Percentiles rank a stretch among this genome's conserved stretches.
These are phyloP conservation scores for Paraphoma sp. DNA, from an alignment of 2,329 filamentous ascomycete genomes.

Conservation along the genomic window DNA sequence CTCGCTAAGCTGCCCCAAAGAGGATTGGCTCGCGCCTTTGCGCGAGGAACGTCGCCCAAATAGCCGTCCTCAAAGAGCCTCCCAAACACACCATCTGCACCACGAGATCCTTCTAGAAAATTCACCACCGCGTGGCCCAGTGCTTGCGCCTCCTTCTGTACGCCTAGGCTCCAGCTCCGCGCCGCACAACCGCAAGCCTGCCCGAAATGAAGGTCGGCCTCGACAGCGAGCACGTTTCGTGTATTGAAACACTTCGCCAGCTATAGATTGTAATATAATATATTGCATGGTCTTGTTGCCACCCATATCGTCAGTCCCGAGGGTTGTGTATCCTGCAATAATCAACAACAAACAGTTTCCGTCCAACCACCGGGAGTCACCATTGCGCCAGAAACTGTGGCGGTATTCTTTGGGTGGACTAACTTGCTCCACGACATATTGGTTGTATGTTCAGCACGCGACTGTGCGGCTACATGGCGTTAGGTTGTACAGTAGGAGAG, in stretches of 20 bases:
- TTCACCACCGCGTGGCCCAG: constrained; percentile 8
- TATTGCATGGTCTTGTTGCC: constrained; percentile 26
- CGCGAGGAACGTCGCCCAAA: constrained; percentile 10
- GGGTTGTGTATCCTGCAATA: constrained; percentile 20
- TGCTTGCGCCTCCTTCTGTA: constrained; percentile 10
- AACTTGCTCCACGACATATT: constrained; percentile 4
- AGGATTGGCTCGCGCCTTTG: constrained; percentile 15
- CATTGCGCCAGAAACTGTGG: constrained; percentile 4
- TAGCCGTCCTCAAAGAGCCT: constrained; percentile 21
- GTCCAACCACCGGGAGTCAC: constrained; percentile 38
- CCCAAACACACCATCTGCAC: constrained; percentile 26
- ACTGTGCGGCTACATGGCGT: neutral
- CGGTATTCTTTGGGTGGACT: neutral
- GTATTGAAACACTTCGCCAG: constrained; percentile 31
- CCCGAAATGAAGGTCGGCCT: constrained; percentile 23
- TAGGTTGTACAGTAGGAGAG: too few species aligned
- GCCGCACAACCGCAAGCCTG: constrained; percentile 23
- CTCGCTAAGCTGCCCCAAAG: constrained; percentile 25
- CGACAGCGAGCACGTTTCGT: constrained; percentile 25
- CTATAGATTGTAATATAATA: constrained; percentile 41
- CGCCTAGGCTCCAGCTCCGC: constrained; percentile 8
- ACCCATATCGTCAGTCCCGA: constrained; percentile 15
- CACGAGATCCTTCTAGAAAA: constrained; percentile 27
- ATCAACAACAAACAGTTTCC: constrained; percentile 32
- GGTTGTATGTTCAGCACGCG: neutral